These are phyloP conservation scores for Diphasiastrum complanatum DNA, from an alignment of 83 land plant species.

Conservation along the genomic window DNA sequence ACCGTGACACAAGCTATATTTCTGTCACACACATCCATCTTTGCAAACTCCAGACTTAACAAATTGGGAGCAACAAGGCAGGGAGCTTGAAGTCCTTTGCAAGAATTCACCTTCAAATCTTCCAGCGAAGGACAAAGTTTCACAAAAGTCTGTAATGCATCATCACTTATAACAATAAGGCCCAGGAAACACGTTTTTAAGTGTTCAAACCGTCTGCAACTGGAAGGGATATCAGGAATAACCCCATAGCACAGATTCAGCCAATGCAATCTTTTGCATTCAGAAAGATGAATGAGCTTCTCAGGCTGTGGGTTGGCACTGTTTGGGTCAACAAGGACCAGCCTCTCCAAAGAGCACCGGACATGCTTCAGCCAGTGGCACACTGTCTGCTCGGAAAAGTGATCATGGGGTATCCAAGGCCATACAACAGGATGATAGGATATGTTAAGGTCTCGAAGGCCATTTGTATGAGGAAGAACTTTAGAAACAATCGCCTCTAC, in stretches of 20 bases:
- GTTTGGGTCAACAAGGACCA: slow-evolving; percentile 35
- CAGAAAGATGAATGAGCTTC: slow-evolving; percentile 25
- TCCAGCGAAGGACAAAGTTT: slow-evolving; percentile 28
- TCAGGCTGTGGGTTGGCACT: slow-evolving; percentile 28
- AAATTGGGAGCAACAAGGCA: slow-evolving; percentile 20
- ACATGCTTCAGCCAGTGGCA: slow-evolving; percentile 31
- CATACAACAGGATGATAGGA: slow-evolving; percentile 38
- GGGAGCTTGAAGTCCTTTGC: slow-evolving; percentile 31
- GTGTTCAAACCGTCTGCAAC: slow-evolving; percentile 19
- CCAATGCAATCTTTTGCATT: slow-evolving; percentile 28
- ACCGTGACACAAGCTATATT: slow-evolving; percentile 12
- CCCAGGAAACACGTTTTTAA: slow-evolving; percentile 23
- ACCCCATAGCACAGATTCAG: slow-evolving; percentile 34
- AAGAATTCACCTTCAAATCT: slow-evolving; percentile 29
- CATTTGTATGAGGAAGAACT: slow-evolving; percentile 21
- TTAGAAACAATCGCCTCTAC: slow-evolving; percentile 30
- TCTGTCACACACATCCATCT: slow-evolving; percentile 22
- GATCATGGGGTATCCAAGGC: slow-evolving; percentile 39
- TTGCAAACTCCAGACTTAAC: slow-evolving; percentile 22
- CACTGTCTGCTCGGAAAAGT: slow-evolving; percentile 32
- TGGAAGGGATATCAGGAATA: slow-evolving; percentile 31
- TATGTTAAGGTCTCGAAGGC: slow-evolving; percentile 23
- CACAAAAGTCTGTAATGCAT: slow-evolving; percentile 23
- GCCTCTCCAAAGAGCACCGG: slow-evolving; percentile 22
- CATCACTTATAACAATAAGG: slow-evolving; percentile 25